These are phyloP conservation scores for Porphyrellus cyaneotinctus DNA, from an alignment of 768 basidiomycete genomes.

Conservation along the genomic window DNA sequence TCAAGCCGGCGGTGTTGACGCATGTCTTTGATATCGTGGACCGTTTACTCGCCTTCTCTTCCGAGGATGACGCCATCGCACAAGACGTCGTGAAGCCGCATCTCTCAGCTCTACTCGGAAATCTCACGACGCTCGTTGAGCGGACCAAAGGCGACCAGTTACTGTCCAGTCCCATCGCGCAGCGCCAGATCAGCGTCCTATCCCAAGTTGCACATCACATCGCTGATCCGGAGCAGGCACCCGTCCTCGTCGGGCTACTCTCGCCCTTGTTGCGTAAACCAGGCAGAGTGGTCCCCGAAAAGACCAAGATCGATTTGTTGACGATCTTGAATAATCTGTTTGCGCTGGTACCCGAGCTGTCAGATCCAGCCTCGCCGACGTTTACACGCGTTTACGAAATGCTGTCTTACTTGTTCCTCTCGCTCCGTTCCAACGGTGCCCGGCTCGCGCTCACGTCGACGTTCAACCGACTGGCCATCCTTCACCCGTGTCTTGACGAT, in stretches of 20 bases:
- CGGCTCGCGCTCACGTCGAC: conserved; percentile 66
- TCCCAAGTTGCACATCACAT: conserved; percentile 76
- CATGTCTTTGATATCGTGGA: conserved; percentile 86
- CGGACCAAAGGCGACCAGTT: conserved; percentile 47
- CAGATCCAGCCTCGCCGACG: conserved; percentile 38
- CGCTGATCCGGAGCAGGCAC: conserved; percentile 65
- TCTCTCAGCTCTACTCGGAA: conserved; percentile 64
- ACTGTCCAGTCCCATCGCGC: conserved; percentile 61
- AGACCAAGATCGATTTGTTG: conserved; percentile 78
- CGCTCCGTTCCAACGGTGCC: conserved; percentile 64
- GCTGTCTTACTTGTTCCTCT: conserved; percentile 76
- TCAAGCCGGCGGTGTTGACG: conserved; percentile 80
- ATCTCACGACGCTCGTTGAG: conserved; percentile 67
- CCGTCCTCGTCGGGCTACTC: conserved; percentile 67
- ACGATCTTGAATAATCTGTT: conserved; percentile 65
- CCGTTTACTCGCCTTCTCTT: conserved; percentile 53
- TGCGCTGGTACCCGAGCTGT: conserved; percentile 60
- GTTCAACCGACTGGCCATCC: conserved; percentile 49
- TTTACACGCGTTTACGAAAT: conserved; percentile 56
- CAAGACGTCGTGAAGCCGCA: conserved; percentile 63
- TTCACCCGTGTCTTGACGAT: conserved; percentile 39
- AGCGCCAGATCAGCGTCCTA: conserved; percentile 79
- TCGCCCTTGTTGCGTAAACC: conserved; percentile 78
- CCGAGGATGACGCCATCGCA: conserved; percentile 46
- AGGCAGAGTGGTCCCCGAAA: conserved; percentile 73